Percentiles rank a stretch among this genome's conserved stretches.
Conservation (phyloP, 371 early-diverging fungal genomes). For the Mortierella sp. region DNA sequence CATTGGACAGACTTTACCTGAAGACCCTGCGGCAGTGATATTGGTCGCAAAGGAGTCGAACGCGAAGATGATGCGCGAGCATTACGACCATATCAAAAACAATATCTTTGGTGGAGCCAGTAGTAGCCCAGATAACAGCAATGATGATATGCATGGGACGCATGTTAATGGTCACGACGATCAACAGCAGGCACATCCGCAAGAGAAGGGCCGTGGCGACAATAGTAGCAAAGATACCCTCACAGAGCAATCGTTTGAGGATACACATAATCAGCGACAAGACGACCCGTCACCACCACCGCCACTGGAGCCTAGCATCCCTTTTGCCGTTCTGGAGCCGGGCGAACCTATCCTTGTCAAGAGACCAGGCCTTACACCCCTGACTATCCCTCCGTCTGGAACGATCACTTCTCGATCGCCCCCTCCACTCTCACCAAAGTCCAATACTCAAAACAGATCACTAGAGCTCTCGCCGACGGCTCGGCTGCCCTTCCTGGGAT, state of each 20-base stretch:
- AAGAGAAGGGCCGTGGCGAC: constrained; percentile 2
- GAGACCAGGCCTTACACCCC: constrained; percentile 20
- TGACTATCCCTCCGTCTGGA: constrained; percentile 24
- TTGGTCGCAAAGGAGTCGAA: constrained; percentile 16
- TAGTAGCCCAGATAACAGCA: constrained; percentile 20
- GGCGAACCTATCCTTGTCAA: constrained; percentile 41
- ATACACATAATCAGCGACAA: constrained; percentile 9
- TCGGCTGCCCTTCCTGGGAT: constrained; percentile 41
- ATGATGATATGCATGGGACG: constrained; percentile 23
- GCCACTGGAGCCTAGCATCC: constrained; percentile 43
- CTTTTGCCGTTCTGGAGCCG: constrained; percentile 45
- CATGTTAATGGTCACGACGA: constrained; percentile 27
- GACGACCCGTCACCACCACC: constrained; percentile 19
- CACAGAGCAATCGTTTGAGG: constrained; percentile 8
- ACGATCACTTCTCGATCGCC: constrained; percentile 23
- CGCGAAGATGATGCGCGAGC: constrained; percentile 44
- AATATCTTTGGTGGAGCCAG: constrained; percentile 22
- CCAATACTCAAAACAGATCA: constrained; percentile 17
- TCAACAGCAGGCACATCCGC: constrained; percentile 23
- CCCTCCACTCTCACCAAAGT: constrained; percentile 33
- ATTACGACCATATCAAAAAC: constrained; percentile 28
- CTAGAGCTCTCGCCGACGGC: constrained; percentile 46
- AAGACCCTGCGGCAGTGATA: neutral
- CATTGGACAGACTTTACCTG: neutral
- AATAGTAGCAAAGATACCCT: constrained; percentile 17